These are phyloP conservation scores for Adansonia rubrostipa DNA, from an alignment of 441 rosid species.

Conservation along the genomic window DNA sequence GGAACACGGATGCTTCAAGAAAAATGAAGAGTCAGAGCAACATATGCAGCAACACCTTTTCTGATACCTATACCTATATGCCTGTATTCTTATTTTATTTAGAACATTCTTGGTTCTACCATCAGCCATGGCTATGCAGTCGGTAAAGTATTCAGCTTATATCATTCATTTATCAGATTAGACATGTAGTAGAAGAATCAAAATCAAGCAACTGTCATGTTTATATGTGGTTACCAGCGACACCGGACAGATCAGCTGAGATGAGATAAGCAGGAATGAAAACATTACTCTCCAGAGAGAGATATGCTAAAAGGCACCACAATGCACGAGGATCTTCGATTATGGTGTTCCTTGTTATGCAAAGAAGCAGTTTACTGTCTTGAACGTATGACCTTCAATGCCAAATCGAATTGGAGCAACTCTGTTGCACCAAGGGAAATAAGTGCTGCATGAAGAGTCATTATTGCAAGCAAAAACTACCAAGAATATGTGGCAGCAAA, in stretches of 20 bases:
- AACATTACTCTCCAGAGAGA: background rate
- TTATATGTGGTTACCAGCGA: background rate
- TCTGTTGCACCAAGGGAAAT: background rate
- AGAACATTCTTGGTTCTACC: background rate
- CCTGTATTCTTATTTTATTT: background rate
- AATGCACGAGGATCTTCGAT: background rate
- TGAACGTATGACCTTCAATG: too few relatives aligned
- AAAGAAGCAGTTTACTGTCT: too few relatives aligned
- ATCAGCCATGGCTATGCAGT: background rate
- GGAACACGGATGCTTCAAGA: too few relatives aligned
- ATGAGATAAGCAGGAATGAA: background rate
- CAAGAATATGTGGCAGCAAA: background rate
- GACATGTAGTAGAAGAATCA: background rate
- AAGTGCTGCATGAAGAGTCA: background rate
- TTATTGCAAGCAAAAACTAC: background rate
- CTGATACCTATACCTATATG: background rate
- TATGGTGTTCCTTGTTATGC: background rate
- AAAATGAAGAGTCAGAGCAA: too few relatives aligned
- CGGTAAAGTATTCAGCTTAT: background rate
- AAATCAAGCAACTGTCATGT: background rate
- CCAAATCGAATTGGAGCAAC: background rate
- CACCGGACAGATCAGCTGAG: background rate
- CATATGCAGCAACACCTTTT: background rate
- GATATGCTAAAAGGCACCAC: background rate
- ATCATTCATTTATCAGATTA: too few relatives aligned